Evolutionary conservation across 164 flowering plant species (phyloP).

Genomic region (Cinnamomum chago): DNA sequence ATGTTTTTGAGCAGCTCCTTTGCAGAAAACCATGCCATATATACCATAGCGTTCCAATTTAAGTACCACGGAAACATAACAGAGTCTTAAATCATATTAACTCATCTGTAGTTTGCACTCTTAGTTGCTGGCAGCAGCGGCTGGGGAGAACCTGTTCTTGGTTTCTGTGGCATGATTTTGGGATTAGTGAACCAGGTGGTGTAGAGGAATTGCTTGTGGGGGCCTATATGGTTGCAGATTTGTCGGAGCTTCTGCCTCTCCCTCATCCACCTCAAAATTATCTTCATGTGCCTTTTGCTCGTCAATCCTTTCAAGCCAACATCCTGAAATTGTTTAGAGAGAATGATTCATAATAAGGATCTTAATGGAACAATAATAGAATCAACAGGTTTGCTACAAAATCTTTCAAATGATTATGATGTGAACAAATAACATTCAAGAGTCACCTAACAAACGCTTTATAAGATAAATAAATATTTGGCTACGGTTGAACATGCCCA

Average conservation of each 20-base stretch:
- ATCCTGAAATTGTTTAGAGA: conserved; percentile 39
- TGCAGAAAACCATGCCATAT: too few relatives aligned
- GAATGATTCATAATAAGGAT: background rate
- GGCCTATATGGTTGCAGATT: conserved; percentile 85
- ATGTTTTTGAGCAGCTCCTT: too few relatives aligned
- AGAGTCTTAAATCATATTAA: background rate
- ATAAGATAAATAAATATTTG: too few relatives aligned
- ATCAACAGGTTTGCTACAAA: background rate
- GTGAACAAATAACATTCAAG: too few relatives aligned
- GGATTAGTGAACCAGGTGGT: conserved; percentile 88
- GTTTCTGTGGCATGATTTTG: conserved; percentile 23
- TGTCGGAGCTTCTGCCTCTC: conserved; percentile 78
- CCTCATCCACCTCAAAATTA: conserved; percentile 82
- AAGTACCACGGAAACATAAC: background rate
- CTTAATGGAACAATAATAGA: background rate
- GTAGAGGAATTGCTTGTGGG: conserved; percentile 79
- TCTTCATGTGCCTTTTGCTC: conserved; percentile 82
- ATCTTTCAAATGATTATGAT: background rate
- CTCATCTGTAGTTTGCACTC: background rate
- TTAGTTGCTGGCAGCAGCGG: conserved; percentile 15
- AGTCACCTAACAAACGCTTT: too few relatives aligned
- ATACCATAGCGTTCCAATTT: too few relatives aligned
- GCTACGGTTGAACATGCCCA: too few relatives aligned
- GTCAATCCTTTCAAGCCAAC: conserved; percentile 74
- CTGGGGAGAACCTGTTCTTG: conserved; percentile 18